Evolutionary conservation across 2,329 filamentous ascomycete genomes (phyloP).

Genomic region (Alternaria solani): DNA sequence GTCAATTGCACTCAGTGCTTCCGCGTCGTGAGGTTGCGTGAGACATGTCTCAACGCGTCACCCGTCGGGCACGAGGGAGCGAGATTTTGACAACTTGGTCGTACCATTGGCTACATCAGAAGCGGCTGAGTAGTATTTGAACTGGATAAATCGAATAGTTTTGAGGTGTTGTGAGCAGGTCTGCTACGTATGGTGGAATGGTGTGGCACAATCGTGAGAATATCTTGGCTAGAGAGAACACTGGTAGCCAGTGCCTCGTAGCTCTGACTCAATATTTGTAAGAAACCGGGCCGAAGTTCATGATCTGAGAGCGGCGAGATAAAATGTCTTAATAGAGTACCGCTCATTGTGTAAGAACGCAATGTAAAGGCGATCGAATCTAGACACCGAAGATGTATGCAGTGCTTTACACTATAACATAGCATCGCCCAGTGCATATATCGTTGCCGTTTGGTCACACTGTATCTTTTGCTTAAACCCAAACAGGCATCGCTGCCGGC

Average conservation of each 20-base stretch:
- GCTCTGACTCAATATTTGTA: neutral
- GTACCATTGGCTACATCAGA: conserved; percentile 21
- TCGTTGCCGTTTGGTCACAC: neutral
- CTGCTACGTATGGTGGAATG: conserved; percentile 5
- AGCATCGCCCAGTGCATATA: neutral
- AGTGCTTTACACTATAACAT: neutral
- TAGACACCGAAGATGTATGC: neutral
- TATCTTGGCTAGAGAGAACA: neutral
- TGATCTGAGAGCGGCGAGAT: neutral
- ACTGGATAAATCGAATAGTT: conserved; percentile 5
- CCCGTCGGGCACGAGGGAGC: conserved; percentile 16
- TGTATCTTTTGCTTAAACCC: neutral
- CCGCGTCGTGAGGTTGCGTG: conserved; percentile 5
- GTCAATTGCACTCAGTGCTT: conserved; percentile 6
- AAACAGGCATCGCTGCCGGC: neutral
- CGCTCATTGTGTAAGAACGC: neutral
- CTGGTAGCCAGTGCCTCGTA: neutral
- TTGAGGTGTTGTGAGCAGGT: conserved; percentile 3
- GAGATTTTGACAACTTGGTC: conserved; percentile 40
- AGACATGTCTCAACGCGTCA: conserved; percentile 11
- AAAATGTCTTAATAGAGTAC: neutral
- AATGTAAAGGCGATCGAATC: neutral
- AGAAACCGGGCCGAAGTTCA: neutral
- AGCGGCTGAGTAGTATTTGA: neutral
- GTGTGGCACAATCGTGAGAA: conserved; percentile 6